Percentiles rank a stretch among this genome's conserved stretches.
phyloP scores from a whole-genome alignment of 768 basidiomycete genomes.

The Rhodosporidiobolus odoratus region DNA sequence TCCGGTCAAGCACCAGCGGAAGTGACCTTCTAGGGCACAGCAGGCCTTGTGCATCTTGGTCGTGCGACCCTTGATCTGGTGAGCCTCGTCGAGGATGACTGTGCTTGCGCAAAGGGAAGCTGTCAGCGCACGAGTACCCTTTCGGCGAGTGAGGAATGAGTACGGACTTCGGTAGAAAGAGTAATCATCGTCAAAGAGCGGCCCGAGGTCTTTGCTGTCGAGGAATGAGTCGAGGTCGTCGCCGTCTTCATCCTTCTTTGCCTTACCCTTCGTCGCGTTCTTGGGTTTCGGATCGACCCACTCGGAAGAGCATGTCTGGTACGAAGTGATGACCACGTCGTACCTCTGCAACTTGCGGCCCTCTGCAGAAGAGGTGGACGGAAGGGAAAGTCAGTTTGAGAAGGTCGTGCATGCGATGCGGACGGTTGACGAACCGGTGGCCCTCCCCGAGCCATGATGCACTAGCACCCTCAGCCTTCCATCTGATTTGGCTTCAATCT shows the following conservation, averaged over 20 bases:
- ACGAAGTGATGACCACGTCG: conserved; percentile 76
- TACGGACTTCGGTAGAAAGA: conserved; percentile 71
- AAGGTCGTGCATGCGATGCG: not conserved
- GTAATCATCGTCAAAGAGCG: conserved; percentile 69
- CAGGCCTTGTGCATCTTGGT: conserved; percentile 63
- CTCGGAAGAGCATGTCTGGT: conserved; percentile 76
- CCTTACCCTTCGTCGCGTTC: conserved; percentile 49
- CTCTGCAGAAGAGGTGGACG: conserved; percentile 38
- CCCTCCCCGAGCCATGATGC: conserved; percentile 74
- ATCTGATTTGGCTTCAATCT: conserved; percentile 61
- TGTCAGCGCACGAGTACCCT: not conserved
- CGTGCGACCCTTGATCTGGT: conserved; percentile 82
- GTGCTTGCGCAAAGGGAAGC: too few relatives aligned
- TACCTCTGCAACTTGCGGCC: conserved; percentile 45
- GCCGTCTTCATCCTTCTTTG: conserved; percentile 40
- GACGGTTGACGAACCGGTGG: conserved; percentile 55
- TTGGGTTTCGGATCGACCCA: conserved; percentile 55
- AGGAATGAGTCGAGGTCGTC: not conserved
- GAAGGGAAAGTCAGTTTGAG: not conserved
- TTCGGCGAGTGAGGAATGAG: not conserved
- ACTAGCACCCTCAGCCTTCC: conserved; percentile 63
- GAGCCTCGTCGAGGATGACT: conserved; percentile 68
- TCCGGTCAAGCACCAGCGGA: conserved; percentile 81
- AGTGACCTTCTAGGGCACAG: conserved; percentile 68
- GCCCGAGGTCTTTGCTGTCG: conserved; percentile 45